These are phyloP conservation scores for Conticribra weissflogii DNA, from an alignment of 108 stramenopile genomes.

Conservation along the genomic window DNA sequence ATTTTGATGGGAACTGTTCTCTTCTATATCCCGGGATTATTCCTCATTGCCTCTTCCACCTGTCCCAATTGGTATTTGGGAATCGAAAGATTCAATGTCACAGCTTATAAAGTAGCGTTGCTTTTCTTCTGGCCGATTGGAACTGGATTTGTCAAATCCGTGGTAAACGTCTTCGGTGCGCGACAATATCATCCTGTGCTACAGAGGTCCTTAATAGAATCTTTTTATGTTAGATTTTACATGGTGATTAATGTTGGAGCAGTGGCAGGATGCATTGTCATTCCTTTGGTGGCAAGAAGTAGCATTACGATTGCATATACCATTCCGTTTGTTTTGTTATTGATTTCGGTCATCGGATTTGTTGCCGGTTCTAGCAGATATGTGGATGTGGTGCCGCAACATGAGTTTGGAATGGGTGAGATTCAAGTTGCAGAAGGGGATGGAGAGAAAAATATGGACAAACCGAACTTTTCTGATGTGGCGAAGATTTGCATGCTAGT, in stretches of 20 bases:
- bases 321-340: constrained; percentile 43
- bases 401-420: background rate
- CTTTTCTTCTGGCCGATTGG: constrained; percentile 50
- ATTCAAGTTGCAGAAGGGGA: constrained; percentile 1
- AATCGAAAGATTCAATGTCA: constrained; percentile 33
- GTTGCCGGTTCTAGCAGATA: constrained; percentile 41
- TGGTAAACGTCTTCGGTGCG: constrained; percentile 55
- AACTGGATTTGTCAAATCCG: constrained; percentile 52
- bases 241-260: constrained; percentile 62
- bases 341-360: constrained; percentile 35
- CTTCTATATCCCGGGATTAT: constrained; percentile 51
- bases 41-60: constrained; percentile 48
- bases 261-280: constrained; percentile 46
- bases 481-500: constrained; percentile 41
- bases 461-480: constrained; percentile 42
- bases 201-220: constrained; percentile 41
- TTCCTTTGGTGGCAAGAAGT: constrained; percentile 36
- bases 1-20: constrained; percentile 34
- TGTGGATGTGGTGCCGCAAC: constrained; percentile 29
- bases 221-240: constrained; percentile 55
- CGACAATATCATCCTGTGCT: constrained; percentile 55
- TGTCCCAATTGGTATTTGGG: constrained; percentile 42
- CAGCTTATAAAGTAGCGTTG: constrained; percentile 37
- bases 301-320: constrained; percentile 49
- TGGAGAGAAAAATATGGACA: constrained; percentile 15